These are phyloP conservation scores for Aspergillus neoniger DNA, from an alignment of 2,329 filamentous ascomycete species.

Conservation along the genomic window DNA sequence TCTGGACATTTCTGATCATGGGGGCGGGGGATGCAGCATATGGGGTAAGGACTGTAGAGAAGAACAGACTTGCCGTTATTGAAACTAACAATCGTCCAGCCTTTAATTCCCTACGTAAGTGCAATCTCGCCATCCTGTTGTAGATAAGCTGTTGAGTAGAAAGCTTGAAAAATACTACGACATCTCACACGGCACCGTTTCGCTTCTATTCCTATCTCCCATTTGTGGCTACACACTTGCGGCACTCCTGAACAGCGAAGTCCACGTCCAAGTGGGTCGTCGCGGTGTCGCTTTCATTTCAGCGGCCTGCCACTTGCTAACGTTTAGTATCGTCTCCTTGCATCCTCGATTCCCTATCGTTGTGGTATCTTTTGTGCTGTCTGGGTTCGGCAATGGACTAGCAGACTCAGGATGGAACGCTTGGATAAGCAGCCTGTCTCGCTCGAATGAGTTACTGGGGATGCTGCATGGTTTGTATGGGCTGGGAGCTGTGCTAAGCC, in stretches of 20 bases:
- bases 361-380: slow-evolving; percentile 43
- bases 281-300: slow-evolving; percentile 69
- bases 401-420: slow-evolving; percentile 61
- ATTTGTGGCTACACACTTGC: slow-evolving; percentile 51
- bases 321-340: slow-evolving; percentile 39
- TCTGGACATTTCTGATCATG: slow-evolving; percentile 60
- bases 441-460: slow-evolving; percentile 72
- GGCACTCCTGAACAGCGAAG: slow-evolving; percentile 48
- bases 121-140: not conserved
- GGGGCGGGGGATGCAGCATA: slow-evolving; percentile 62
- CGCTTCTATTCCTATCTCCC: slow-evolving; percentile 52
- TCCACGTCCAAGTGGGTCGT: slow-evolving; percentile 58
- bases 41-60: slow-evolving; percentile 47
- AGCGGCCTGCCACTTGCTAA: slow-evolving; percentile 50
- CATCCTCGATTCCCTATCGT: slow-evolving; percentile 48
- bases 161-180: slow-evolving; percentile 51
- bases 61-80: not conserved
- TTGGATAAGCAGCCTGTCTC: slow-evolving; percentile 70
- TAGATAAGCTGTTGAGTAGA: not conserved
- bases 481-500: slow-evolving; percentile 67
- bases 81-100: slow-evolving; percentile 12
- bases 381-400: slow-evolving; percentile 46
- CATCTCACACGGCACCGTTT: slow-evolving; percentile 52
- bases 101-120: slow-evolving; percentile 56
- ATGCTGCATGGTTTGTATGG: slow-evolving; percentile 75